A percentile compares a stretch with the other conserved stretches of the same genome.
These are phyloP conservation scores for Ganoderma leucocontextum DNA, from an alignment of 1,284 basidiomycete genomes.

Conservation along the genomic window DNA sequence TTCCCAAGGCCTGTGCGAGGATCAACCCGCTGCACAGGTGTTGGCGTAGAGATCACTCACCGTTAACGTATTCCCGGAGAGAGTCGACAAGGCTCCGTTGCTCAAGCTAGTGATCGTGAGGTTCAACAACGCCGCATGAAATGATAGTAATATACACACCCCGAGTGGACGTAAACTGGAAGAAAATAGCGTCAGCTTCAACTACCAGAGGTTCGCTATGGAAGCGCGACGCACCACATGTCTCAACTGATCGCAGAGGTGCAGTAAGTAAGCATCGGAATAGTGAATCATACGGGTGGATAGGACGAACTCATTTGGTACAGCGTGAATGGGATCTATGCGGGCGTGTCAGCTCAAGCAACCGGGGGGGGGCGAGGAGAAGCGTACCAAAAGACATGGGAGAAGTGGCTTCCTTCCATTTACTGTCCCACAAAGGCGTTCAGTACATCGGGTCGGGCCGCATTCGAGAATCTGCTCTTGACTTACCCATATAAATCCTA, in stretches of 20 bases:
- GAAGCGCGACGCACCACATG: neutral
- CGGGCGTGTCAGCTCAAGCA: neutral
- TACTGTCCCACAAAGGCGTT: neutral
- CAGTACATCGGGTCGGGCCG: neutral
- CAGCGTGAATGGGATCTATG: neutral
- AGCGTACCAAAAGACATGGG: neutral
- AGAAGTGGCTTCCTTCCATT: neutral
- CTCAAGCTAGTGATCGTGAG: neutral
- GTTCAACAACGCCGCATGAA: neutral
- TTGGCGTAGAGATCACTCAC: neutral
- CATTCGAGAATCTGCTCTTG: neutral
- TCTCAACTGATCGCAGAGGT: neutral
- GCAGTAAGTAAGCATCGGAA: neutral
- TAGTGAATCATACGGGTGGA: too few relatives aligned
- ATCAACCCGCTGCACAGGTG: neutral
- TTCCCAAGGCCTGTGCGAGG: neutral
- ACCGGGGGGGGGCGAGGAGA: neutral
- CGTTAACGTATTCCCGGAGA: neutral
- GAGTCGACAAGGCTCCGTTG: neutral
- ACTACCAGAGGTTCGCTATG: neutral
- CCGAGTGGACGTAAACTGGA: neutral
- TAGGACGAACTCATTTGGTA: neutral
- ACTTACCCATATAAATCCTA: constrained; percentile 11
- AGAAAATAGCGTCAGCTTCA: neutral
- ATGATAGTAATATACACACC: neutral